These are phyloP conservation scores for Pythium myriotylum DNA, from an alignment of 352 stramenopile genomes.

Conservation along the genomic window DNA sequence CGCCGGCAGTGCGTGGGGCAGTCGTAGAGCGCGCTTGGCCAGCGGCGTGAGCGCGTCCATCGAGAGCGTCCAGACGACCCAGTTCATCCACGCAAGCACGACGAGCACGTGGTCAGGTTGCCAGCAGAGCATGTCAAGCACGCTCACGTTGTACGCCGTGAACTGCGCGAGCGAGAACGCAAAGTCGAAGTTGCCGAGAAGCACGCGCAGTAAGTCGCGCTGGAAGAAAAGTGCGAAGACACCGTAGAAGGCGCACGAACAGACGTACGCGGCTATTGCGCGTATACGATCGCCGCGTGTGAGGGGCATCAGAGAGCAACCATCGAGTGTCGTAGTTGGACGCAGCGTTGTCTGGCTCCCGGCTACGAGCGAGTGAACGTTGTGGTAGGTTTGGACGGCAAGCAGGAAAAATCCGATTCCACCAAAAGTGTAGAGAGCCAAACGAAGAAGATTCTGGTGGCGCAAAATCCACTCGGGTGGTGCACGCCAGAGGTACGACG, in stretches of 20 bases:
- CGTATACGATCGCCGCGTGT: background rate
- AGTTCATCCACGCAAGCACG: conserved; percentile 10
- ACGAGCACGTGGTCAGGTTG: background rate
- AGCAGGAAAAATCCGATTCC: background rate
- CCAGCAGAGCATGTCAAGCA: conserved; percentile 19
- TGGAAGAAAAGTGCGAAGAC: conserved; percentile 8
- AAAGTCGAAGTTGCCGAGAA: conserved; percentile 14
- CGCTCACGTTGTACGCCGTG: background rate
- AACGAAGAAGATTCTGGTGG: background rate
- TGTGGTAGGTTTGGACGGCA: background rate
- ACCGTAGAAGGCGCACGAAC: conserved; percentile 4
- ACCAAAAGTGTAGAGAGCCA: background rate
- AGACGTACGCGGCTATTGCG: background rate
- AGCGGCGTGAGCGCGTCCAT: conserved; percentile 18
- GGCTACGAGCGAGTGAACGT: background rate
- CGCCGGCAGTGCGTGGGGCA: conserved; percentile 2
- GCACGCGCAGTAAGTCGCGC: conserved; percentile 7
- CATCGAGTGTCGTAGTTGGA: too few relatives aligned
- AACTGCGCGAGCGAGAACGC: conserved; percentile 10
- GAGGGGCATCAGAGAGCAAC: background rate
- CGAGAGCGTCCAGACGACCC: conserved; percentile 10
- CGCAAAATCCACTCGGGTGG: background rate
- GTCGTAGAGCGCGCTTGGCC: background rate
- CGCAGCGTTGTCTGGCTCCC: background rate
- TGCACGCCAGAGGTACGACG: conserved; percentile 4